phyloP scores from a whole-genome alignment of 495 filamentous ascomycete species.

The Hypomontagnella monticulosa region DNA sequence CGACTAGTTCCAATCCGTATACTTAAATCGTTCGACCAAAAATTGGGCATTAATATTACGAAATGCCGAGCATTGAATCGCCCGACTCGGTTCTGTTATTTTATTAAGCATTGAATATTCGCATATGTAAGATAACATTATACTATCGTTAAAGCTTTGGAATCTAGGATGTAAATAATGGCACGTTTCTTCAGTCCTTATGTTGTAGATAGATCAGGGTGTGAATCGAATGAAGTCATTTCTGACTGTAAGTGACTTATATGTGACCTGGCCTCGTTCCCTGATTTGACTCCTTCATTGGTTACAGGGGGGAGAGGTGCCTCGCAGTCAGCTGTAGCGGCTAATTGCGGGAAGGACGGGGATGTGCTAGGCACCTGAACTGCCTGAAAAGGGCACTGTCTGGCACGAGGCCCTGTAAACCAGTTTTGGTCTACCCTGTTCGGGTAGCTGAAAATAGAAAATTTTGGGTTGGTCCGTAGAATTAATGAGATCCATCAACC shows the following conservation, averaged over 20 bases:
- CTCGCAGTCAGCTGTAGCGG: slow-evolving; percentile 31
- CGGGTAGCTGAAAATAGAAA: slow-evolving; percentile 26
- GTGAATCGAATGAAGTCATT: slow-evolving; percentile 26
- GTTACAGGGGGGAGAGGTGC: slow-evolving; percentile 5
- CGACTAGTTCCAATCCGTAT: too few species aligned
- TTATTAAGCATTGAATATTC: too few species aligned
- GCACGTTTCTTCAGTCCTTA: not conserved
- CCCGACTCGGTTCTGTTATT: too few species aligned
- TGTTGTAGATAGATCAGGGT: slow-evolving; percentile 4
- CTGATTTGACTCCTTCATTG: slow-evolving; percentile 13
- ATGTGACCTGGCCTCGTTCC: slow-evolving; percentile 3
- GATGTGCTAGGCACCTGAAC: slow-evolving; percentile 29
- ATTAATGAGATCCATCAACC: slow-evolving; percentile 35
- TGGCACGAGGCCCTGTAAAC: slow-evolving; percentile 17
- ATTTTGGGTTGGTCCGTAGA: slow-evolving; percentile 16
- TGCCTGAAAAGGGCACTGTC: slow-evolving; percentile 23
- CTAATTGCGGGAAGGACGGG: slow-evolving; percentile 30
- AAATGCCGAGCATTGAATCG: too few species aligned
- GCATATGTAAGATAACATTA: too few species aligned
- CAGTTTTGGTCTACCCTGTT: not conserved
- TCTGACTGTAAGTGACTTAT: too few species aligned
- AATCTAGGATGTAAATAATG: too few species aligned
- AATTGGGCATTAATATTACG: too few species aligned
- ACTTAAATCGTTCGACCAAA: too few species aligned
- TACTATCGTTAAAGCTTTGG: too few species aligned